Base-by-base conservation (phyloP, 495 filamentous ascomycete species). In the Neohortaea acidophila region DNA sequence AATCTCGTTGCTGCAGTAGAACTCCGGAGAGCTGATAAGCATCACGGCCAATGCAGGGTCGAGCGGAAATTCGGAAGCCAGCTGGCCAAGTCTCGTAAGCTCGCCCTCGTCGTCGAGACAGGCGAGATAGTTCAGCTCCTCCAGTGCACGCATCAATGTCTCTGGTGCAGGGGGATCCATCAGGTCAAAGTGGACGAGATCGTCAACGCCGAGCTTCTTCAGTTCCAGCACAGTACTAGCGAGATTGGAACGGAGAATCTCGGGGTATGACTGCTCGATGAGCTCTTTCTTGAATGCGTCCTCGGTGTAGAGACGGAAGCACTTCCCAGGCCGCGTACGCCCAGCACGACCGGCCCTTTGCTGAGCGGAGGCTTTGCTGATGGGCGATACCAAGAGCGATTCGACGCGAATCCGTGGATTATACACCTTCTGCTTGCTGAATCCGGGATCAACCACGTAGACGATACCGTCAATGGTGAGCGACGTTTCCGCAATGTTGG, bases 351-450 rank as follows among this genome's bases (percentile, higher is more conserved):
- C 89, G 48, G 91, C 91, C 60, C 91, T 69, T 60, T 99, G 91
- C 49, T 94, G 85, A 0, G 91, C 91, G n/a, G 89, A 96, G 10
- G 91, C 91, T 61, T 92, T 94, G 22, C 87, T 94, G 38, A 96
- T 96, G 3, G 91, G 81, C 10, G 91, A 93, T 4, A 99, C 86
- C 4, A 99, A 65, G 1, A 99, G 66, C 0, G 91, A 96, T 58
- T 99, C 91, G 27, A 96, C 86, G 54, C 91, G 80, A 39, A 94
- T 82, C 37, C 91, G 77, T 18, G 91, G 87, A 54, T 96, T 94
- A 69, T 96, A 99, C 45, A 99, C 85, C 62, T 99, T 99, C 57
- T 99, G 91, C 67, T 99, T 99, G 57, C 82, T 92, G 63, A 99
- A 99, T 15, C 91, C 91, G 5, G 91, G 89, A 54, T 99, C 91